A percentile compares a stretch with the other conserved stretches of the same genome.
phyloP scores from a whole-genome alignment of 1,284 basidiomycete species.

The Farysia itapuensis region DNA sequence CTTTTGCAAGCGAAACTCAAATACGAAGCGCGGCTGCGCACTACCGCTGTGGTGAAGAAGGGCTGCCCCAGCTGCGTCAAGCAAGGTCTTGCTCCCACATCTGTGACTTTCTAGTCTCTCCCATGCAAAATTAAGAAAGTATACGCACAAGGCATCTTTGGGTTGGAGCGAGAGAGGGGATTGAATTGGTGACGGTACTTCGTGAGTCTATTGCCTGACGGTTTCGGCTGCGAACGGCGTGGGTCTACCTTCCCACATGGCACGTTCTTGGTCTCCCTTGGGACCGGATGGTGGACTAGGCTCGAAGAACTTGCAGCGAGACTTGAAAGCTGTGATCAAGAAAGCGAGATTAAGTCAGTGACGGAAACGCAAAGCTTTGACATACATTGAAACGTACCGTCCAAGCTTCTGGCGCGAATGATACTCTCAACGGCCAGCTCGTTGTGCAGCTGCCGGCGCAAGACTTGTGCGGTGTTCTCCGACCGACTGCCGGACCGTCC shows the following conservation, averaged over 20 bases:
- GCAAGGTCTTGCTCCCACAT: too few species aligned
- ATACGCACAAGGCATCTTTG: too few species aligned
- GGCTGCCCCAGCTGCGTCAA: too few species aligned
- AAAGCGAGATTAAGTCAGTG: neutral
- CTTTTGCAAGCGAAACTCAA: too few species aligned
- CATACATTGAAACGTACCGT: slow-evolving; percentile 11
- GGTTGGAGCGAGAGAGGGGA: neutral
- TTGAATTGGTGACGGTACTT: neutral
- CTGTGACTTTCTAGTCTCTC: too few species aligned
- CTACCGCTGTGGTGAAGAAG: too few species aligned
- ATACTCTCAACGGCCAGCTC: slow-evolving; percentile 51
- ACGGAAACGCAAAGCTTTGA: too few species aligned
- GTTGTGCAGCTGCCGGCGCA: slow-evolving; percentile 47
- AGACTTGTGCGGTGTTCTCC: slow-evolving; percentile 5
- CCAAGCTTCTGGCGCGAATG: slow-evolving; percentile 44
- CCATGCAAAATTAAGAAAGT: too few species aligned
- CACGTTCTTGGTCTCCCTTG: slow-evolving; percentile 35
- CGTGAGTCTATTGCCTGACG: too few species aligned
- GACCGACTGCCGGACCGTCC: slow-evolving; percentile 11
- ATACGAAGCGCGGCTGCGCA: too few species aligned
- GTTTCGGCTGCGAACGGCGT: slow-evolving; percentile 19
- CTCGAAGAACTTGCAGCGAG: slow-evolving; percentile 41
- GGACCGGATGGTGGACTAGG: slow-evolving; percentile 8
- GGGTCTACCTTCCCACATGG: slow-evolving; percentile 35
- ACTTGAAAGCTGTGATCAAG: slow-evolving; percentile 40